phyloP scores from a whole-genome alignment of 2,329 filamentous ascomycete species.

The Trichoderma oligosporum region DNA sequence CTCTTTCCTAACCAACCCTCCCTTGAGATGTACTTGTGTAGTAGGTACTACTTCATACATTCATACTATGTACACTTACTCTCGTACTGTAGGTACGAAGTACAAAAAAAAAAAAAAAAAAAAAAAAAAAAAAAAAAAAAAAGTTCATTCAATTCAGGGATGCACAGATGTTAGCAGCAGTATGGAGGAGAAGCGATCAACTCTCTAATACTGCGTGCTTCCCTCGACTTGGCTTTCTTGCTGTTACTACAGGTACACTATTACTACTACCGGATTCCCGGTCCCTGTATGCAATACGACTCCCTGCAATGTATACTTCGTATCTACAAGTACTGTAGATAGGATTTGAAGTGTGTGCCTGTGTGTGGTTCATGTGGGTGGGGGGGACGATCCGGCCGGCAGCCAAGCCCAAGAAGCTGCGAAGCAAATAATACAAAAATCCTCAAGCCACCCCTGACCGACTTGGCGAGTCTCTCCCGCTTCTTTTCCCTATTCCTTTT shows the following conservation, averaged over 20 bases:
- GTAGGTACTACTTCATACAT: too few species aligned
- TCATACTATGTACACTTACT: too few species aligned
- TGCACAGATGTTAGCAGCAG: not conserved
- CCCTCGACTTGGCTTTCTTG: not conserved
- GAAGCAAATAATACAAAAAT: slow-evolving; percentile 17
- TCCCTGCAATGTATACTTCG: too few species aligned
- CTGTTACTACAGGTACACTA: too few species aligned
- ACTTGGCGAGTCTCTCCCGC: not conserved
- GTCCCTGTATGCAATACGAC: not conserved
- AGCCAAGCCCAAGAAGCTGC: slow-evolving; percentile 10
- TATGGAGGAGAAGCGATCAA: not conserved
- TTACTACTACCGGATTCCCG: not conserved
- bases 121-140: not conserved
- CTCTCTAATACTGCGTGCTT: not conserved
- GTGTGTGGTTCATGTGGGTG: slow-evolving; percentile 5
- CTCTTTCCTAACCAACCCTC: too few species aligned
- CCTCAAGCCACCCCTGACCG: slow-evolving; percentile 5
- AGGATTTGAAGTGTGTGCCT: not conserved
- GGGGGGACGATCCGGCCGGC: slow-evolving; percentile 16
- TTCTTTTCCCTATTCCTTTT: not conserved
- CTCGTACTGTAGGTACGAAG: too few species aligned
- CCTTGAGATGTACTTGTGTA: slow-evolving; percentile 1
- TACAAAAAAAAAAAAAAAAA: not conserved
- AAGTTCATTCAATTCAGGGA: not conserved
- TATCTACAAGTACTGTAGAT: slow-evolving; percentile 8